phyloP scores from a whole-genome alignment of 202 grass and related monocot genomes.

The Hordeum pubiflorum region DNA sequence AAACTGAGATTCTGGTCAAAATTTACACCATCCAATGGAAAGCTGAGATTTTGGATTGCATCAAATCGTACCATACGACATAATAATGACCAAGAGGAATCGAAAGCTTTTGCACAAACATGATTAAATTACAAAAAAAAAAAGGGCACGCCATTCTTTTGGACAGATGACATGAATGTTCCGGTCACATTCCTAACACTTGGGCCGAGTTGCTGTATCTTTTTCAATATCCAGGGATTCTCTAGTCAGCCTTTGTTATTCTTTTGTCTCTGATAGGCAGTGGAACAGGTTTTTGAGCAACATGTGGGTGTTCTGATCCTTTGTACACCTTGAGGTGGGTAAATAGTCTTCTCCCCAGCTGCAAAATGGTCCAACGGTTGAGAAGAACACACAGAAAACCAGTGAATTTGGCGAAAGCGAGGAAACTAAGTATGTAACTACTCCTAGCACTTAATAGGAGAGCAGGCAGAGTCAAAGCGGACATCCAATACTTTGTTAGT shows the following conservation, averaged over 20 bases:
- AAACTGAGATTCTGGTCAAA: not conserved
- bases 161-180: slow-evolving; percentile 12
- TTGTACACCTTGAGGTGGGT: slow-evolving; percentile 97
- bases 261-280: slow-evolving; percentile 88
- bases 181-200: not conserved
- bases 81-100: not conserved
- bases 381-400: not conserved
- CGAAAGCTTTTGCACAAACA: not conserved
- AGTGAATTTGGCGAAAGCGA: not conserved
- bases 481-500: not conserved
- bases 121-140: slow-evolving; percentile 31
- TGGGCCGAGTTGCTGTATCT: not conserved
- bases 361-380: slow-evolving; percentile 21
- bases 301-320: slow-evolving; percentile 79
- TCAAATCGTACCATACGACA: slow-evolving; percentile 21
- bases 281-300: slow-evolving; percentile 72
- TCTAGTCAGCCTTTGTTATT: slow-evolving; percentile 51
- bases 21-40: not conserved
- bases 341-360: slow-evolving; percentile 90
- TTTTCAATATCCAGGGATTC: not conserved
- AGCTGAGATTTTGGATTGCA: not conserved
- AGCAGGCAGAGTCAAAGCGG: not conserved
- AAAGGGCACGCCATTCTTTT: slow-evolving; percentile 15
- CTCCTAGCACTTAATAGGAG: not conserved
- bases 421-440: not conserved